Evolutionary conservation across 2,329 filamentous ascomycete genomes (phyloP), one percentile per base, ranked within the genome.

Genomic region (Fusarium drepaniforme): DNA sequence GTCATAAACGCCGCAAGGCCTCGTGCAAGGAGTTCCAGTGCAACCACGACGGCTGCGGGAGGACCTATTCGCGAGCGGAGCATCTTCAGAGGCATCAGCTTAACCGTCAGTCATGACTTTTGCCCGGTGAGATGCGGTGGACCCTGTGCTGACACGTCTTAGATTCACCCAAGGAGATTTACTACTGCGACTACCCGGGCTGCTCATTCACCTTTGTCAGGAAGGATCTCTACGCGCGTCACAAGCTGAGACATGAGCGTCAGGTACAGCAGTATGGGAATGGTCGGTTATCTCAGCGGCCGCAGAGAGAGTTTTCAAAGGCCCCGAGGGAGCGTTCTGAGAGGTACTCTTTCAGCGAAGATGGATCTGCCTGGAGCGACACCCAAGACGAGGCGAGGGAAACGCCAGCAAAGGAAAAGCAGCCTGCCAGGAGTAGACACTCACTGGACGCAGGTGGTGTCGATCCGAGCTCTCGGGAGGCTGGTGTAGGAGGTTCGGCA

Each of bases 101-200:
- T 18, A 79, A 79, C 51, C 78, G 78, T 79, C 9, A 66, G 77
- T 67, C 35, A 57, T 30, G 40, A 18, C 11, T 37, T 13, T 13
- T 37, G 4, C 15, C 11, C 21, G 56, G 37, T 25, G 42, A 56
- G 33, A 49, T 40, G 37, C 28, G n/a, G 18, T 33, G 30, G 21
- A 12, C 3, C 21, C 57, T 12, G 8, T 42, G 62, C 75, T 78
- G 61, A 78, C 76, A 44, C 46, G 25, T 11, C 40, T n/a, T 18
- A 79, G 78, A 79, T 64, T 79, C 78, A 38, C 78, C 78, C 40
- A 79, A 79, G 67, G 78, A 79, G 66, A 79, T 79, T n/a, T 79
- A 79, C 61, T 78, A 79, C 33, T 79, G 78, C 38, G 76, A 79
- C 42, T 79, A 79, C 33, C 77, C 78, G 23, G 78, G 78, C 15